Conservation (phyloP, 139 green algal genomes). For the Helicosporidium sp. region DNA sequence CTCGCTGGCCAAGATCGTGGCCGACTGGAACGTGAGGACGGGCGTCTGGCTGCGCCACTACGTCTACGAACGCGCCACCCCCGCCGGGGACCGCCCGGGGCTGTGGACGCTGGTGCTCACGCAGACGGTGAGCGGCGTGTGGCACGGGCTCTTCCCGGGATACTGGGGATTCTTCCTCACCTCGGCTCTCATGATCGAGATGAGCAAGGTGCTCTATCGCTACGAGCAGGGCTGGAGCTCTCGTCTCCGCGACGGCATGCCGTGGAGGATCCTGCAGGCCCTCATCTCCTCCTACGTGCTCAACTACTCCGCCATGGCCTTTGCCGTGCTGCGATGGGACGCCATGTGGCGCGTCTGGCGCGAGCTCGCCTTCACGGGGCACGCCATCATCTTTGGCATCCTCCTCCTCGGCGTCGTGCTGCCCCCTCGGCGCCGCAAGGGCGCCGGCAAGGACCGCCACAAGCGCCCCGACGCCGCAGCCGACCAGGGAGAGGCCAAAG, state of each 20-base stretch:
- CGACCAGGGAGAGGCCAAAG: too few species aligned
- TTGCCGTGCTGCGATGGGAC: slow-evolving; percentile 24
- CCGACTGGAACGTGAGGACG: slow-evolving; percentile 61
- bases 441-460: neutral
- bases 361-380: slow-evolving; percentile 21
- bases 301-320: slow-evolving; percentile 24
- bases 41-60: slow-evolving; percentile 47
- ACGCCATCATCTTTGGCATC: slow-evolving; percentile 17
- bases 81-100: slow-evolving; percentile 23
- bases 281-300: slow-evolving; percentile 18
- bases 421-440: slow-evolving; percentile 7
- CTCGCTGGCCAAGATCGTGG: slow-evolving; percentile 29
- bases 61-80: slow-evolving; percentile 65
- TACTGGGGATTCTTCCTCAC: slow-evolving; percentile 31
- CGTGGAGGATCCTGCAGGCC: slow-evolving; percentile 18
- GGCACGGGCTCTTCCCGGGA: slow-evolving; percentile 52
- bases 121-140: slow-evolving; percentile 55
- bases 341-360: slow-evolving; percentile 16
- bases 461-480: neutral
- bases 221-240: slow-evolving; percentile 21
- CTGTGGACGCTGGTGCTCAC: slow-evolving; percentile 53
- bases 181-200: slow-evolving; percentile 24
- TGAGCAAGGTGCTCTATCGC: slow-evolving; percentile 11
- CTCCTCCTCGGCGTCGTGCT: slow-evolving; percentile 13
- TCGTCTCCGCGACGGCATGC: slow-evolving; percentile 1